Base-by-base conservation (phyloP, 768 basidiomycete genomes). In the Panellus pusillus region DNA sequence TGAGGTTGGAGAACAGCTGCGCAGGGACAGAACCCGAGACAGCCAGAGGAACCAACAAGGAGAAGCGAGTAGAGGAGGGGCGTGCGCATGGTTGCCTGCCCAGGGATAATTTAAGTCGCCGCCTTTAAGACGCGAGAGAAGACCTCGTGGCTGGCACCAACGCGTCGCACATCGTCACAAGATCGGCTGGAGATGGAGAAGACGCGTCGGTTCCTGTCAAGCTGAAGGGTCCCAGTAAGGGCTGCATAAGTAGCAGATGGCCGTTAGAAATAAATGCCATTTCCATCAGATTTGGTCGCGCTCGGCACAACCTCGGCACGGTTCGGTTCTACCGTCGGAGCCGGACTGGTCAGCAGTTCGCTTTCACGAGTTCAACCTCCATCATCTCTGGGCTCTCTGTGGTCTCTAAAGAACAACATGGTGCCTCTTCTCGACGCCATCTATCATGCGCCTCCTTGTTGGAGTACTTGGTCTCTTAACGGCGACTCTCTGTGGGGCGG, bases 1-100 rank as follows among this genome's bases (percentile, higher is more conserved):
- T 72, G 35, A 84, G 70, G 0, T 79, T 70, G 1, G 83, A 86
- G 70, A 80, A 87, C 12, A 88, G 76, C 61, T 86, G 69, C 13
- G 68, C 54, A 0, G 80, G 72, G 2, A 76, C 72, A 7, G 68
- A 52, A 1, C 40, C 27, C 19, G 62, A 51, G 18, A 62, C 65
- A 8, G 49, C 50, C 29, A 61, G 52, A 24, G 59, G 49, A 14
- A 53, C 52, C 53, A 68, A 55, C 39, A 58, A n/a, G 29, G 55
- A 29, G 39, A n/a, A 56, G 36, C 15, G 50, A 44, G 12, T 41
- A 14, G 24, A 24, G 24, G 36, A 52, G 24, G 63, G 50, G 48
- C 59, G 60, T 42, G 60, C 20, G 41, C 62, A 55, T 55, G 44
- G 31, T 6, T 47, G 50, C 14, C 20, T 35, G 52, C 52, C 24